Evolutionary conservation across 768 basidiomycete species (phyloP).

Genomic region (Suillus alpinus): DNA sequence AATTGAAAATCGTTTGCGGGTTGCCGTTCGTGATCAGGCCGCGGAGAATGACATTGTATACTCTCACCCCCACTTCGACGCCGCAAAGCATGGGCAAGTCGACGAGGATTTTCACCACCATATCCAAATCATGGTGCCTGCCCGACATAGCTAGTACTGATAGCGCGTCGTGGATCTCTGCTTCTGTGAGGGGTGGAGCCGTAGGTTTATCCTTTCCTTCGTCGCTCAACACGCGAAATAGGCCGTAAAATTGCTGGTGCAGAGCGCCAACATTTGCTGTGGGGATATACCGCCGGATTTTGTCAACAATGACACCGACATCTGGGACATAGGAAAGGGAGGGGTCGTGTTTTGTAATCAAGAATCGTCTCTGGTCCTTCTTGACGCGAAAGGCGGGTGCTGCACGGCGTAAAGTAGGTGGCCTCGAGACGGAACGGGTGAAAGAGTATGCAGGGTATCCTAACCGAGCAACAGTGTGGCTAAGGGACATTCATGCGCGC

Average conservation of each 20-base stretch:
- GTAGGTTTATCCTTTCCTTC: not conserved
- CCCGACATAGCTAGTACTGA: constrained; percentile 50
- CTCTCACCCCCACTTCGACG: constrained; percentile 40
- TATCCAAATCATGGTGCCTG: constrained; percentile 48
- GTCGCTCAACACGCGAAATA: not conserved
- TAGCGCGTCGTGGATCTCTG: constrained; percentile 39
- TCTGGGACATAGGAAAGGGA: constrained; percentile 1
- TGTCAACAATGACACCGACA: not conserved
- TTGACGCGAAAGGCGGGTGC: not conserved
- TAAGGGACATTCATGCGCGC: constrained; percentile 64
- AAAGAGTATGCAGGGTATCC: constrained; percentile 26
- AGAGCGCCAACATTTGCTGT: constrained; percentile 1
- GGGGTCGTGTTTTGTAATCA: not conserved
- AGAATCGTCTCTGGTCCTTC: not conserved
- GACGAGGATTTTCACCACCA: constrained; percentile 50
- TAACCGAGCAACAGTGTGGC: constrained; percentile 34
- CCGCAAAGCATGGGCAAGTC: constrained; percentile 50
- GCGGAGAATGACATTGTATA: constrained; percentile 49
- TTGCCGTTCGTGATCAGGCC: constrained; percentile 46
- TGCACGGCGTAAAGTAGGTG: not conserved
- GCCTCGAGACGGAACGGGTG: constrained; percentile 15
- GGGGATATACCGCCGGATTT: not conserved
- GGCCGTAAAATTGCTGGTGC: not conserved
- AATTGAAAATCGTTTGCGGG: constrained; percentile 41
- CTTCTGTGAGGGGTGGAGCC: constrained; percentile 8